phyloP scores from a whole-genome alignment of 2,329 filamentous ascomycete genomes.

The Apiospora hydei region DNA sequence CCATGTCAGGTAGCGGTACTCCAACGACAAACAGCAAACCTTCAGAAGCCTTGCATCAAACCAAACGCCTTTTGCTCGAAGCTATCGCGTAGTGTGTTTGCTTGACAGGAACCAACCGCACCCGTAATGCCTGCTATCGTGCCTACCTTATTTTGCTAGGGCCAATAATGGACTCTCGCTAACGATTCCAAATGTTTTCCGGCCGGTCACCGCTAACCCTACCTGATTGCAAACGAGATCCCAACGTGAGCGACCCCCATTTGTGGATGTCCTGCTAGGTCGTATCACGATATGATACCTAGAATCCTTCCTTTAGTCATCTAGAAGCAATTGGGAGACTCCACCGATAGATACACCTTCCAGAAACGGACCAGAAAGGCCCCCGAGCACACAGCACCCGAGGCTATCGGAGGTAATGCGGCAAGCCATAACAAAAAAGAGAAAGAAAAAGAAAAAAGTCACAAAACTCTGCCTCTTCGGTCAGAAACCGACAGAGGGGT shows the following conservation, averaged over 20 bases:
- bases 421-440: background rate
- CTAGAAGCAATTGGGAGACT: slow-evolving; percentile 17
- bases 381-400: background rate
- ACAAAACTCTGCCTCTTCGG: background rate
- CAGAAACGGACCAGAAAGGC: background rate
- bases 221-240: background rate
- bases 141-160: background rate
- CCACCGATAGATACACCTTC: slow-evolving; percentile 1
- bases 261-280: background rate
- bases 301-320: slow-evolving; percentile 17
- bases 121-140: slow-evolving; percentile 3
- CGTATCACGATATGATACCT: background rate
- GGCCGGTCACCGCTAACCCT: background rate
- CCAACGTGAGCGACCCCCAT: background rate
- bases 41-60: background rate
- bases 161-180: background rate
- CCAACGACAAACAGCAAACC: background rate
- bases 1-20: background rate
- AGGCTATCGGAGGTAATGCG: slow-evolving; percentile 10
- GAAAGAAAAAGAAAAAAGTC: background rate
- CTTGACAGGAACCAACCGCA: slow-evolving; percentile 12
- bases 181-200: background rate
- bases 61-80: background rate
- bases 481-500: background rate
- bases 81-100: background rate